phyloP scores from a whole-genome alignment of 2,329 filamentous ascomycete genomes.

The Penicillium sp. region DNA sequence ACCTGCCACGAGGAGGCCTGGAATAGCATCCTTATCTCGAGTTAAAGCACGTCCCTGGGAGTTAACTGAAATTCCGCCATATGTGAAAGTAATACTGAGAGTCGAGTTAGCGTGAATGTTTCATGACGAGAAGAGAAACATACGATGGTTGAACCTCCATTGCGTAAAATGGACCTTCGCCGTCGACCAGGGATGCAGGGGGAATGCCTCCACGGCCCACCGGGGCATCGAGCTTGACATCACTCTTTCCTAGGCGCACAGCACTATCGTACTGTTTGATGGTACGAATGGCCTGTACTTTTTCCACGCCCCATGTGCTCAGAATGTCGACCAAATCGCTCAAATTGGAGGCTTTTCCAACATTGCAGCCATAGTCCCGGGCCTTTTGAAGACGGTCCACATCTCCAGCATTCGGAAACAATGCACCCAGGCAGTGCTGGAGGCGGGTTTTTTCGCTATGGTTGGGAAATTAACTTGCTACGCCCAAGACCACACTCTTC shows the following conservation, averaged over 20 bases:
- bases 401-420: conserved; percentile 31
- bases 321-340: conserved; percentile 21
- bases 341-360: conserved; percentile 25
- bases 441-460: conserved; percentile 27
- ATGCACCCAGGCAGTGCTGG: conserved; percentile 25
- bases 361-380: conserved; percentile 30
- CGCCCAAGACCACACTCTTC: too few relatives aligned
- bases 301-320: conserved; percentile 27
- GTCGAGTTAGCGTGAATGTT: neutral
- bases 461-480: neutral
- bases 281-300: conserved; percentile 19
- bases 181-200: conserved; percentile 26
- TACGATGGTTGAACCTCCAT: conserved; percentile 37
- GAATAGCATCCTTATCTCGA: conserved; percentile 19
- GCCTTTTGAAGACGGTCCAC: conserved; percentile 33
- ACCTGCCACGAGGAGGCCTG: conserved; percentile 30
- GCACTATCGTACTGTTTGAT: conserved; percentile 27
- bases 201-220: conserved; percentile 17
- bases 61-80: conserved; percentile 32
- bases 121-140: neutral
- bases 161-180: conserved; percentile 30
- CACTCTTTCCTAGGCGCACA: conserved; percentile 13
- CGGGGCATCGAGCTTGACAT: conserved; percentile 19
- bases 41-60: conserved; percentile 29
- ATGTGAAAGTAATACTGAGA: conserved; percentile 33